These are phyloP conservation scores for Penicillium turbatum DNA, from an alignment of 495 filamentous ascomycete species.

Conservation along the genomic window DNA sequence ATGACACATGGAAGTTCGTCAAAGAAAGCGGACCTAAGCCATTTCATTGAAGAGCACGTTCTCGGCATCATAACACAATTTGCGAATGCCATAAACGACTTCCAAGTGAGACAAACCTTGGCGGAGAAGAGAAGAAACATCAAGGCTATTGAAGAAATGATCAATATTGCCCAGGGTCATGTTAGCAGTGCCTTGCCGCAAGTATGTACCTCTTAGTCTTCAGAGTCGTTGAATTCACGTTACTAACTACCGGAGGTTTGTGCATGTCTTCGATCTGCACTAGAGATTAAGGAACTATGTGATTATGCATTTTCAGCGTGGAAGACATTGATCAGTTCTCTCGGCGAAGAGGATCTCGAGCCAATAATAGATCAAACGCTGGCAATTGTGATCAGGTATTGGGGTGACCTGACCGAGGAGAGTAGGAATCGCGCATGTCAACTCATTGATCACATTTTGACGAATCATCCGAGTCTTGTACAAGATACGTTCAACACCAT, in stretches of 20 bases:
- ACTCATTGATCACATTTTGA: conserved; percentile 62
- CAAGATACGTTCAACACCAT: conserved; percentile 62
- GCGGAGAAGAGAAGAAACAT: conserved; percentile 72
- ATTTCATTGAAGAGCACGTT: conserved; percentile 80
- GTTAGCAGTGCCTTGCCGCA: conserved; percentile 79
- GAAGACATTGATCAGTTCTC: conserved; percentile 66
- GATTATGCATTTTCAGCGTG: conserved; percentile 78
- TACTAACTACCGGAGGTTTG: conserved; percentile 36
- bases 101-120: conserved; percentile 50
- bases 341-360: conserved; percentile 75
- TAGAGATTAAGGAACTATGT: conserved; percentile 66
- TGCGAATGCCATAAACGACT: conserved; percentile 75
- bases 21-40: conserved; percentile 55
- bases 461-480: conserved; percentile 55
- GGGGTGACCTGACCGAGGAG: conserved; percentile 58
- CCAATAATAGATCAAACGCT: conserved; percentile 80
- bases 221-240: too few relatives aligned
- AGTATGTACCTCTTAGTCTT: conserved; percentile 60
- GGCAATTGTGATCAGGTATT: conserved; percentile 77
- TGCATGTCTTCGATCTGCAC: conserved; percentile 80
- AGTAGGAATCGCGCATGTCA: conserved; percentile 54
- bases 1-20: conserved; percentile 41
- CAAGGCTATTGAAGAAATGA: conserved; percentile 82
- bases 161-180: conserved; percentile 63
- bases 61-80: conserved; percentile 85